Percentiles rank a stretch among this genome's conserved stretches.
phyloP scores from a whole-genome alignment of 1,139 yeast genomes.

The Entelexis sorbosivorans region DNA sequence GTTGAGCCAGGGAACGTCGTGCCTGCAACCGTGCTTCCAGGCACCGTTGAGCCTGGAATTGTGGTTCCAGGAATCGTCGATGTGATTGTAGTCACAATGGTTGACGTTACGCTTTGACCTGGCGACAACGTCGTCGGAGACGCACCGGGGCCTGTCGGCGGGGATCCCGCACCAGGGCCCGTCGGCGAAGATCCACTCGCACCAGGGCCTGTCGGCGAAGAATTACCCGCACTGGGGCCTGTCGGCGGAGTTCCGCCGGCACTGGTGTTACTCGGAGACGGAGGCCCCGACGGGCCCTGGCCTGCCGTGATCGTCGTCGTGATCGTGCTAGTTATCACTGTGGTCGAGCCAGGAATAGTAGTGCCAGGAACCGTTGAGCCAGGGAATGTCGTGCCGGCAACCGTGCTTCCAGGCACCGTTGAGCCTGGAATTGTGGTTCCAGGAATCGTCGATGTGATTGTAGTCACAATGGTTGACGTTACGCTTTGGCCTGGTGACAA shows the following conservation, averaged over 20 bases:
- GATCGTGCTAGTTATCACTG: neutral
- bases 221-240: neutral
- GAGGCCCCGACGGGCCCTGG: neutral
- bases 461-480: neutral
- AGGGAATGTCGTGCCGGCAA: constrained; percentile 21
- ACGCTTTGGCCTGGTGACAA: neutral
- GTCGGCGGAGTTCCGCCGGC: too few species aligned
- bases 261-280: too few species aligned
- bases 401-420: constrained; percentile 9
- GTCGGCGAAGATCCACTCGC: neutral
- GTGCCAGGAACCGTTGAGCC: constrained; percentile 16
- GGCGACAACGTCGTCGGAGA: neutral
- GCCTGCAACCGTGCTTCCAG: constrained; percentile 10
- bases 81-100: neutral
- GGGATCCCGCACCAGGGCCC: too few species aligned
- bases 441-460: constrained; percentile 6
- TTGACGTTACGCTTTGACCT: neutral
- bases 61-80: constrained; percentile 19
- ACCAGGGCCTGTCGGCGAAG: too few species aligned
- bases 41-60: constrained; percentile 21
- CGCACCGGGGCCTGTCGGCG: neutral
- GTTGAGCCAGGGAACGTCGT: constrained; percentile 18
- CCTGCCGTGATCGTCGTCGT: neutral
- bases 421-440: constrained; percentile 19
- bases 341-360: neutral